Evolutionary conservation across 208 protist genomes (phyloP).

Genomic region (Crithidia fasciculata): DNA sequence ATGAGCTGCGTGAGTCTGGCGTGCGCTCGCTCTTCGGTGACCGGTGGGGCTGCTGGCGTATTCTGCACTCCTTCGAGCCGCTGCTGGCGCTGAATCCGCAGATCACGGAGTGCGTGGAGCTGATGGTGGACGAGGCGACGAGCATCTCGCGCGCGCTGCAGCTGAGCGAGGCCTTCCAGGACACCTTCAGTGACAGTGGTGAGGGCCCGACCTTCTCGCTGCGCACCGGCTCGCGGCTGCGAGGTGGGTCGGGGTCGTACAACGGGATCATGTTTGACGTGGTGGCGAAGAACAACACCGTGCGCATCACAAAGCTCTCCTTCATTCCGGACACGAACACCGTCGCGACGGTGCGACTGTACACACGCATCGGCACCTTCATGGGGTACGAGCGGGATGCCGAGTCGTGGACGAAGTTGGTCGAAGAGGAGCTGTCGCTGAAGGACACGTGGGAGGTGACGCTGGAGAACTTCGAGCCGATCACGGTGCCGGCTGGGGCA

Average conservation of each 20-base stretch:
- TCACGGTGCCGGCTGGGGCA: conserved; percentile 70
- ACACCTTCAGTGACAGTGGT: conserved; percentile 39
- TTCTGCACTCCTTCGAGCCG: conserved; percentile 37
- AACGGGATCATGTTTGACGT: conserved; percentile 94
- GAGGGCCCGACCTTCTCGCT: conserved; percentile 66
- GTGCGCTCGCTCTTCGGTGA: conserved; percentile 59
- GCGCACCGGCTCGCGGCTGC: conserved; percentile 55
- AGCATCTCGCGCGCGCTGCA: conserved; percentile 62
- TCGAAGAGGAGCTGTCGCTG: conserved; percentile 60
- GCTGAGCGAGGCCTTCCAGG: conserved; percentile 56
- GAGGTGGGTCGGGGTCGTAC: conserved; percentile 75
- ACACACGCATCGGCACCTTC: conserved; percentile 73
- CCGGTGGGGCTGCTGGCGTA: conserved; percentile 61
- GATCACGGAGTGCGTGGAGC: conserved; percentile 36
- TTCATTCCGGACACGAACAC: conserved; percentile 86
- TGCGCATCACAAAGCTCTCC: conserved; percentile 73
- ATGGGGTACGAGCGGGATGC: conserved; percentile 66
- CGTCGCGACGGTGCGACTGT: conserved; percentile 68
- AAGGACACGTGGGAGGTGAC: conserved; percentile 58
- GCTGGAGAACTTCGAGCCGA: conserved; percentile 72
- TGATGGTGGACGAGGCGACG: conserved; percentile 40
- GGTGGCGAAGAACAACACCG: conserved; percentile 67
- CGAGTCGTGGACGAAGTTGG: conserved; percentile 60
- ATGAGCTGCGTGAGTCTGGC: conserved; percentile 43
- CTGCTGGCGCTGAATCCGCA: conserved; percentile 31